These are phyloP conservation scores for Cucurbita maxima DNA, from an alignment of 306 rosid species.

Conservation along the genomic window DNA sequence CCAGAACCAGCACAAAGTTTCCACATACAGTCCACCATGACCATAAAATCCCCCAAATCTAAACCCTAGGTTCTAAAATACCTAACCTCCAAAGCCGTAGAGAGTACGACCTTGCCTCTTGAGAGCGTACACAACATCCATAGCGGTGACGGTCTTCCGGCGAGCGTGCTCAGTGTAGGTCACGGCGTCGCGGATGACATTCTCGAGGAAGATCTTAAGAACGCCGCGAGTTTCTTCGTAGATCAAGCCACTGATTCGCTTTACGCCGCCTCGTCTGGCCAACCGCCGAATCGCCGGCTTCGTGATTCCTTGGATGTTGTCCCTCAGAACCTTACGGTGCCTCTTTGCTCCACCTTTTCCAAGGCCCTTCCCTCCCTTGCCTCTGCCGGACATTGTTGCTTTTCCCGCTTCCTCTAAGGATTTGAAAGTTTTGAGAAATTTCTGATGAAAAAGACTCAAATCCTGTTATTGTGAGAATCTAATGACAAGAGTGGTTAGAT, in stretches of 20 bases:
- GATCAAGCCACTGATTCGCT: slow-evolving; percentile 3
- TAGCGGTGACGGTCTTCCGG: not conserved
- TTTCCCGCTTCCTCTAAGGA: not conserved
- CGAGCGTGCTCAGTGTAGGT: slow-evolving; percentile 6
- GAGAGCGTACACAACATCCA: not conserved
- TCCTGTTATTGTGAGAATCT: too few relatives aligned
- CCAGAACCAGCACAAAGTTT: not conserved
- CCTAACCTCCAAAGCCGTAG: slow-evolving; percentile 3
- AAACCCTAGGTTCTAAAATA: not conserved
- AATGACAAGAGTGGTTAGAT: not conserved
- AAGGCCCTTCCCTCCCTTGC: not conserved
- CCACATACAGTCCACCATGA: not conserved
- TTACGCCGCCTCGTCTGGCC: not conserved
- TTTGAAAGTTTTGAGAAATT: not conserved
- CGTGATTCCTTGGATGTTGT: slow-evolving; percentile 3
- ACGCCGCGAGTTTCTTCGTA: slow-evolving; percentile 6
- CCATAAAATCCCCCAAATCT: not conserved
- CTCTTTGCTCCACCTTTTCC: slow-evolving; percentile 2
- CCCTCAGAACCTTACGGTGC: not conserved
- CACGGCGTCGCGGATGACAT: not conserved
- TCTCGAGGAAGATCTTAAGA: slow-evolving; percentile 3
- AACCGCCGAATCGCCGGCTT: slow-evolving; percentile 3
- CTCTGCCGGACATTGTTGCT: not conserved
- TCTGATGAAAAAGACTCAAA: not conserved
- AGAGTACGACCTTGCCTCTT: slow-evolving; percentile 4